Evolutionary conservation across 169 alveolate genomes (phyloP), one percentile per base, ranked within the genome.

Genomic region (Hammondia hammondi): DNA sequence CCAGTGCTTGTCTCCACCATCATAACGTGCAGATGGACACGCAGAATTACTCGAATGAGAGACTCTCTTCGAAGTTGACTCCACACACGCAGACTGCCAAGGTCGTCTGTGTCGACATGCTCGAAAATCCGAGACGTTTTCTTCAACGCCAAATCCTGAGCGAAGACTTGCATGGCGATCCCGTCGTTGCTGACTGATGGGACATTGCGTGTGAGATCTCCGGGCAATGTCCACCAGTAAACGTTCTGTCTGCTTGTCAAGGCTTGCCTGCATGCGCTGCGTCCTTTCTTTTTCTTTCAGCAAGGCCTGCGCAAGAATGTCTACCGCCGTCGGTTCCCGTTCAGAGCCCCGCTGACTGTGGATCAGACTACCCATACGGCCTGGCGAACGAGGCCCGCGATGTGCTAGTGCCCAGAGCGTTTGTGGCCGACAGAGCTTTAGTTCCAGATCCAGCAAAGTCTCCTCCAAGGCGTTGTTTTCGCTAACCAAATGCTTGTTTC

Each of bases 341-440:
- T 67, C 32, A 29, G 32, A 17, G 77, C 32, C 77, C 5, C 77
- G 9, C 27, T 27, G 77, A 0, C 32, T 67, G 27, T 27, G 77
- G 32, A 27, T 27, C 35, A 7, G 6, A 67, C n/a, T 17, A 4
- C 77, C 35, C 35, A 4, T 67, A 67, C 32, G 35, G 32, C 32
- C 12, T 9, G 77, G 77, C 35, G 77, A 9, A 4, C 12, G 77
- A 24, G 85, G 43, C 48, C 52, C 29, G 85, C 85, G 48, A 1
- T 37, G n/a, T 21, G 48, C 43, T 4, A 73, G 52, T 37, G 32
- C 43, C 90, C 90, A 82, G 4, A 82, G 71, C 17, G 57, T 48
- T 12, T 82, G 70, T 7, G 90, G 90, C 32, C 72, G 57, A 43
- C 90, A 82, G 37, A 82, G 90, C 37, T 82, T 82, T 35, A 82